Percentiles rank a stretch among this genome's conserved stretches.
Evolutionary conservation across 805 yeast species (phyloP).

Genomic region (Candida ponderosae): DNA sequence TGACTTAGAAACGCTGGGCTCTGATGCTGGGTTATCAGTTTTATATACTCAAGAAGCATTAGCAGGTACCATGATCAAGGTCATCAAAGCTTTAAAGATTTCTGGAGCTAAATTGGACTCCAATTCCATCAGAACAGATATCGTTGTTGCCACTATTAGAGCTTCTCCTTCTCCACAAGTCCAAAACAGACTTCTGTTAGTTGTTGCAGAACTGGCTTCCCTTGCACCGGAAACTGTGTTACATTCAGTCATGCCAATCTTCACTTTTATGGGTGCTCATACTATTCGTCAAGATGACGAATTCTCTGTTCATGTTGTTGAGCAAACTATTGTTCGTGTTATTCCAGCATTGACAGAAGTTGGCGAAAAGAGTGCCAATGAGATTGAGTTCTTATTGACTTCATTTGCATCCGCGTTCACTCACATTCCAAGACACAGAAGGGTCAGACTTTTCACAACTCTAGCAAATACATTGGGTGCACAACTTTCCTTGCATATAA

Average conservation of each 20-base stretch:
- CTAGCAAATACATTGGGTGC: conserved; percentile 71
- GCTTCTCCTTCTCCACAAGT: conserved; percentile 89
- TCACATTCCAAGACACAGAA: conserved; percentile 94
- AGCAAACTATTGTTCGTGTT: conserved; percentile 82
- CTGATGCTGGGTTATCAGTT: conserved; percentile 88
- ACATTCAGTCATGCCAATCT: conserved; percentile 98
- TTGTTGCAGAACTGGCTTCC: conserved; percentile 81
- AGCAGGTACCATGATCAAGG: conserved; percentile 75
- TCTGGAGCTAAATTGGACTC: conserved; percentile 40
- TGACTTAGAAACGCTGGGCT: conserved; percentile 77
- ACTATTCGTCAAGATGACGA: conserved; percentile 96
- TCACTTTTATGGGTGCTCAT: conserved; percentile 98
- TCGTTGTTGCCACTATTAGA: conserved; percentile 84
- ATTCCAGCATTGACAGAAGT: conserved; percentile 84
- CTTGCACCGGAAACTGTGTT: conserved; percentile 85
- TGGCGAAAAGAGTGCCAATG: conserved; percentile 33
- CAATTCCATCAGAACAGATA: conserved; percentile 74
- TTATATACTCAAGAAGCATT: conserved; percentile 85
- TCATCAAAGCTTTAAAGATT: conserved; percentile 48
- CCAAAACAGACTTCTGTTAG: conserved; percentile 79
- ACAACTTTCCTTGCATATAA: conserved; percentile 55
- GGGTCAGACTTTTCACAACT: conserved; percentile 77
- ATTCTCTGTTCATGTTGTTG: conserved; percentile 85
- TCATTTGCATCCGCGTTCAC: conserved; percentile 92
- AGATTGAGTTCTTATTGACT: conserved; percentile 75